These are phyloP conservation scores for Singerocomus rubriflavus DNA, from an alignment of 1,284 basidiomycete genomes.

Conservation along the genomic window DNA sequence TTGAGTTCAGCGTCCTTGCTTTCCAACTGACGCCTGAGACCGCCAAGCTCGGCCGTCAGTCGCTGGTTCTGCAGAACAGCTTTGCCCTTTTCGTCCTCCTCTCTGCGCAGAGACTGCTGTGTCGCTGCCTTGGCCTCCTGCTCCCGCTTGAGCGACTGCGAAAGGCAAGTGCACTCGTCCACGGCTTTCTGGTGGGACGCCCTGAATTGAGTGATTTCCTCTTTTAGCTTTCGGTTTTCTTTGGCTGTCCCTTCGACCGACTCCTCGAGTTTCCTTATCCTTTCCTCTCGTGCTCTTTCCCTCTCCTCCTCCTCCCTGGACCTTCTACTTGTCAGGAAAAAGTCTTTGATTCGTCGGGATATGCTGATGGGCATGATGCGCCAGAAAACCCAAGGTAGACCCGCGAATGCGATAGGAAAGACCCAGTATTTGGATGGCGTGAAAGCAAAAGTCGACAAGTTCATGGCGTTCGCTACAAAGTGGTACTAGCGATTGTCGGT, in stretches of 20 bases:
- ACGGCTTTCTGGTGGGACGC: conserved; percentile 1
- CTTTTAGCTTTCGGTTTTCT: conserved; percentile 19
- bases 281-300: conserved; percentile 12
- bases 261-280: conserved; percentile 18
- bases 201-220: conserved; percentile 14
- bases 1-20: conserved; percentile 23
- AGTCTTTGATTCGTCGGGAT: not conserved
- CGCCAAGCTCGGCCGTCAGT: conserved; percentile 14
- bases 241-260: conserved; percentile 3
- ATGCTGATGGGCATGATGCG: conserved; percentile 15
- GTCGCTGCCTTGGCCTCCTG: conserved; percentile 11
- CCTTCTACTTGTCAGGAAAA: not conserved
- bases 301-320: conserved; percentile 22
- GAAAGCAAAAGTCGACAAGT: conserved; percentile 28
- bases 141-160: conserved; percentile 18
- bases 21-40: conserved; percentile 24
- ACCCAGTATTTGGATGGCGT: conserved; percentile 29
- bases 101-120: conserved; percentile 20
- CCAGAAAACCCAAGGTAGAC: conserved; percentile 25
- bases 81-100: conserved; percentile 21
- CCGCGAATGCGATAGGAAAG: conserved; percentile 29
- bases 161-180: conserved; percentile 11
- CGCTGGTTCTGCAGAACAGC: conserved; percentile 13
- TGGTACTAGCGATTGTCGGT: conserved; percentile 15
- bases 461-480: conserved; percentile 23